Evolutionary conservation across 768 basidiomycete genomes (phyloP).

Genomic region (Agrocybe chaxingu): DNA sequence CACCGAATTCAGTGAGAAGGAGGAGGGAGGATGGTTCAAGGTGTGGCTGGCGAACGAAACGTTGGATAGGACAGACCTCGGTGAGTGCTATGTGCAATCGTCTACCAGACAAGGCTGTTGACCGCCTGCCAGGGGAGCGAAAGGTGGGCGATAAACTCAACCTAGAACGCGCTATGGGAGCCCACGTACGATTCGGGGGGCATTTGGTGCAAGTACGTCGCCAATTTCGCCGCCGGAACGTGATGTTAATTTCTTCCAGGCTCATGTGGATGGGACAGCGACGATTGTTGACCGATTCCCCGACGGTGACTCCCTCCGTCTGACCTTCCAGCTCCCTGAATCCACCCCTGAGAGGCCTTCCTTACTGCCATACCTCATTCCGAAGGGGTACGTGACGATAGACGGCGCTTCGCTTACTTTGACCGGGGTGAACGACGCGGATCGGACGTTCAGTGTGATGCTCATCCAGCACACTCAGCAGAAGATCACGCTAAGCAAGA

Average conservation of each 20-base stretch:
- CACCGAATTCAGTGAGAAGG: slow-evolving; percentile 67
- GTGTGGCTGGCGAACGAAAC: slow-evolving; percentile 98
- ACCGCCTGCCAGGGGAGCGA: slow-evolving; percentile 57
- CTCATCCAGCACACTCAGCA: slow-evolving; percentile 92
- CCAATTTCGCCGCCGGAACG: slow-evolving; percentile 7
- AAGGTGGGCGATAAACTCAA: slow-evolving; percentile 81
- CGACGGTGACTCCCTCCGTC: slow-evolving; percentile 88
- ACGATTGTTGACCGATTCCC: slow-evolving; percentile 57
- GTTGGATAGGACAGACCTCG: slow-evolving; percentile 84
- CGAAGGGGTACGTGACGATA: slow-evolving; percentile 92
- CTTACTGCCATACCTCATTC: slow-evolving; percentile 79
- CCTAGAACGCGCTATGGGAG: slow-evolving; percentile 92
- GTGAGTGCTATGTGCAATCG: slow-evolving; percentile 32
- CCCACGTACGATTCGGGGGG: slow-evolving; percentile 89
- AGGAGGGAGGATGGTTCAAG: slow-evolving; percentile 78
- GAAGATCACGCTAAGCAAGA: slow-evolving; percentile 78
- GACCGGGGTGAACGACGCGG: slow-evolving; percentile 67
- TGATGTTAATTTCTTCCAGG: slow-evolving; percentile 41
- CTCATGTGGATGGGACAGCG: slow-evolving; percentile 91
- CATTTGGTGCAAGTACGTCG: slow-evolving; percentile 67
- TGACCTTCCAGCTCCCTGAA: slow-evolving; percentile 74
- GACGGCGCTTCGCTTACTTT: slow-evolving; percentile 94
- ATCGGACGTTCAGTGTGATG: slow-evolving; percentile 82
- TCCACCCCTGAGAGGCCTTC: slow-evolving; percentile 56
- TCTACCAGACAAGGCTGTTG: slow-evolving; percentile 7